Evolutionary conservation across 106 monocot species (phyloP), one percentile per base, ranked within the genome.

Genomic region (Dendrobium catenatum): DNA sequence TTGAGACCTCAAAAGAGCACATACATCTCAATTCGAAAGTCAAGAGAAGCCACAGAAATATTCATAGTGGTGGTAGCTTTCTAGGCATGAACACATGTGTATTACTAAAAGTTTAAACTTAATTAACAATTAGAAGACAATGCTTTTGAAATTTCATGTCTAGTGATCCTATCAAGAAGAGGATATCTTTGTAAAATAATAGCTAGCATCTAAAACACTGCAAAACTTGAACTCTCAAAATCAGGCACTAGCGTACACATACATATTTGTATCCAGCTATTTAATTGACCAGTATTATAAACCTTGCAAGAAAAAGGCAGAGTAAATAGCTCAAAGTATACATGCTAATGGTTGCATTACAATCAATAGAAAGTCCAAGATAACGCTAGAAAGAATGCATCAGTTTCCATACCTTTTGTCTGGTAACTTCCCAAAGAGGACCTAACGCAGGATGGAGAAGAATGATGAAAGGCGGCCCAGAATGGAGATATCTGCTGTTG

Each of bases 401-500:
- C 37, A 29, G 13, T 68, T 37, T 37, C 20, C n/a, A 81, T 90
- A 94, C 94, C 97, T 98, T 98, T 85, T 98, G 97, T 76, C 88
- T 82, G 33, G 86, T 89, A 59, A 98, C 88, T 82, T 98, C 90
- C 97, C 97, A 98, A 68, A 98, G 79, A 73, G 97, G 97, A 51
- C 97, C 97, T 84, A 98, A 85, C 77, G 92, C 94, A 81, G 97
- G 94, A 89, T 98, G 92, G 76, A 98, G 89, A 87, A 98, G 87
- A 82, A 98, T 89, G 40, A 98, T 82, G 82, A 92, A 98, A 85
- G 97, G 94, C 19, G 97, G 97, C 49, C 86, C 88, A 76, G 87
- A 91, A 88, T 87, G 74, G 37, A 94, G 67, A 81, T 94, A 98
- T 48, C 89, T 86, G 55, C 56, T 86, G 49, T 98, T 94, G 81